Evolutionary conservation across 2,329 filamentous ascomycete species (phyloP).

Genomic region (Aschersonia sp.): DNA sequence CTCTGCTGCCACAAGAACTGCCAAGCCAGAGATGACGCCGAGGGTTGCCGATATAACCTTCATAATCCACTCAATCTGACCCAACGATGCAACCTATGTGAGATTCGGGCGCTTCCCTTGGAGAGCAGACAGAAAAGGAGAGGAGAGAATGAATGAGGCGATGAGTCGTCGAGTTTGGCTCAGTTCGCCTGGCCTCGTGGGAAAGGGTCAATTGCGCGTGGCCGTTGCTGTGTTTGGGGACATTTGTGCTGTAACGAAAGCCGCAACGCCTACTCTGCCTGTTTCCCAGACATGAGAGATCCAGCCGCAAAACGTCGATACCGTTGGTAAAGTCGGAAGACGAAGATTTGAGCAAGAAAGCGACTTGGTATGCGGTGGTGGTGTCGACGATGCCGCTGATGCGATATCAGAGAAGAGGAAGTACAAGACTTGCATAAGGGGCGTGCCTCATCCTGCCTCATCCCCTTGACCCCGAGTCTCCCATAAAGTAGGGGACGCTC

Average conservation of each 20-base stretch:
- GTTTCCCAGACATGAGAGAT: background rate
- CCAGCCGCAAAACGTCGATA: background rate
- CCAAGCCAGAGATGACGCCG: conserved; percentile 15
- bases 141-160: background rate
- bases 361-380: too few species aligned
- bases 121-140: too few species aligned
- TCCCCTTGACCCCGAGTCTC: too few species aligned
- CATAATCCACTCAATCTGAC: conserved; percentile 8
- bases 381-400: too few species aligned
- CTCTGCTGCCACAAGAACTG: conserved; percentile 13
- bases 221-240: background rate
- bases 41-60: conserved; percentile 10
- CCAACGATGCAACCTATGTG: too few species aligned
- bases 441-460: background rate
- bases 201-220: background rate
- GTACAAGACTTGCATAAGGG: background rate
- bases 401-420: background rate
- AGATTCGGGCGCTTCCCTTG: too few species aligned
- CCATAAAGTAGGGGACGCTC: too few species aligned
- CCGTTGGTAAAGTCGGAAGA: background rate
- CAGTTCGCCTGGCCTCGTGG: background rate
- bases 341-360: too few species aligned
- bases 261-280: background rate
- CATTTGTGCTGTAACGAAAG: background rate
- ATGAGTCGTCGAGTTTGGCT: background rate